Base-by-base conservation (phyloP, 495 filamentous ascomycete genomes). In the Hypoxylon subgilvum region DNA sequence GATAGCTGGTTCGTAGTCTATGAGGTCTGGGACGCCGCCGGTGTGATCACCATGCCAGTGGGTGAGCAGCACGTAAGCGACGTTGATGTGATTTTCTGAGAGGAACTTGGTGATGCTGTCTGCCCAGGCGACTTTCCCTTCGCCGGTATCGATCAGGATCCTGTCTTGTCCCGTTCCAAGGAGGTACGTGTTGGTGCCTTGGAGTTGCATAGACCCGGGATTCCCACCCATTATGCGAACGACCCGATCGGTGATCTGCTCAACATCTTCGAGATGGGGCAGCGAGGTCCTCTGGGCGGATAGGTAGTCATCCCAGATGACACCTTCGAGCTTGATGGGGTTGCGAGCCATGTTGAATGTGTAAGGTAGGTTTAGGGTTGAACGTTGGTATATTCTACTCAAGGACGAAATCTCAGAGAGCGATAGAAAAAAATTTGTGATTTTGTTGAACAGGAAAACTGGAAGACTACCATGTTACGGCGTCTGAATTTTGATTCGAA, bases 11-110 rank as follows among this genome's bases (percentile, higher is more conserved):
- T 89, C 84, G 23, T 79, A 85, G 31, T 84, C 49, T 2, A 81
- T 72, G 2, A 92, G 78, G 64, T 91, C 86, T 1, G 71, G 52
- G 2, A 93, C 72, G 2, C 91, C 91, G 7, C 82, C 81, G 14
- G 86, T 79, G 65, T 96, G 91, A 69, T 96, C 91, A 21, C 71
- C 78, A 63, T 96, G 91, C 86, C 88, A 89, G 69, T 95, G 91
- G 1, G 90, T 93, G 4, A 95, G 74, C 3, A 96, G 77, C 6
- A 81, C 81, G 13, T 56, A 32, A 1, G 2, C 34, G 34, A 38
- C 4, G 13, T 38, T 38, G n/a, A 38, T 8, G 34, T 38, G n/a
- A 18, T 38, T 38, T 38, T 38, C 34, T n/a, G 34, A 17, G 34
- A 38, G 16, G 34, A 38, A 38, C 14, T 38, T 38, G 34, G 18